Evolutionary conservation across 2,329 filamentous ascomycete species (phyloP), one percentile per base, ranked within the genome.

Genomic region (Botrytis hyacinthi): DNA sequence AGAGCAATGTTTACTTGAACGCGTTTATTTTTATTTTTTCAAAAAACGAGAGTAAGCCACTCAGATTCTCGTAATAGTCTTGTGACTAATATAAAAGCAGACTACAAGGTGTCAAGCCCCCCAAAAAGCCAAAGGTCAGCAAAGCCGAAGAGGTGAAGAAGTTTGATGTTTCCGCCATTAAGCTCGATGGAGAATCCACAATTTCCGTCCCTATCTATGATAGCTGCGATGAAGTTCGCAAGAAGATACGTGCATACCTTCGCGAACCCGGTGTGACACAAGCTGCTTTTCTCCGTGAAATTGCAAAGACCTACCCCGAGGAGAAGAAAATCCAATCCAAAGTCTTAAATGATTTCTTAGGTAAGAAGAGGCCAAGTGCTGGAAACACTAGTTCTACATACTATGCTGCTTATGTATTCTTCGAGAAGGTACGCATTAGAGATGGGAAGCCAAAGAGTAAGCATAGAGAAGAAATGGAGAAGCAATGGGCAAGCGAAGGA

Each of bases 401-500:
- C 77, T 89, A 90, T 76, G 84, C 84, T 4, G 83, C 82, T 0
- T 90, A 90, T 77, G 84, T 88, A 32, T 89, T 85, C 79, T 90
- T 90, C 76, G 87, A 90, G 81, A 90, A 90, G 82, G 75, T 86
- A 76, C 81, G 87, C 26, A 80, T 90, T 71, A 83, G 83, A 77
- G 82, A 87, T 70, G 81, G 82, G 0, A 88, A 87, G 79, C 81
- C 84, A 62, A 89, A 89, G 82, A 83, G 80, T 29, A 83, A 86
- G 78, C 84, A 85, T 77, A 81, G 87, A 20, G 68, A 82, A 74
- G 84, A 86, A 73, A 89, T 89, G 86, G 87, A 90, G 79, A 72
- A 76, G 37, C 46, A 72, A 16, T 72, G 32, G 37, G 61, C 37
- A 12, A 44, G 37, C 4, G 46, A 71, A 40, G 72, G 59, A 35